Conservation (phyloP, 805 yeast species). For the Metschnikowia kofuensis region DNA sequence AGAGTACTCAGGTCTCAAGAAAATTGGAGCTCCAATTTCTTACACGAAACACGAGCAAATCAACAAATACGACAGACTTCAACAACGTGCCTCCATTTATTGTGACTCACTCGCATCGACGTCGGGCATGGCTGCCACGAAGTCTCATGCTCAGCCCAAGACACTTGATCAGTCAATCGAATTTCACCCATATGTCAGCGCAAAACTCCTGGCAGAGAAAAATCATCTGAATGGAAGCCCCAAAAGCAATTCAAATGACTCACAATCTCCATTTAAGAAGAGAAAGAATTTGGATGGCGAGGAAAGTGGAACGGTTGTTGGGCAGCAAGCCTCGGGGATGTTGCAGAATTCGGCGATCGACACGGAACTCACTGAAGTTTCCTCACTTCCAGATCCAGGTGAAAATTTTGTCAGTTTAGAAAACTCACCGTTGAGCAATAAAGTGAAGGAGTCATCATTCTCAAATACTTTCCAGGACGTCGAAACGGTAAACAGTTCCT, state of each 20-base stretch:
- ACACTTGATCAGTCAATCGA: background rate
- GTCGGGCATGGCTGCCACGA: conserved; percentile 2
- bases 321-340: background rate
- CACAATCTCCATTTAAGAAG: no score
- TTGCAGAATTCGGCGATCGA: background rate
- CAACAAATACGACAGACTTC: conserved; percentile 11
- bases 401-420: background rate
- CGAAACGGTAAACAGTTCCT: background rate
- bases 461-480: no score
- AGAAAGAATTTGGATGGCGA: background rate
- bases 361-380: background rate
- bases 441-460: background rate
- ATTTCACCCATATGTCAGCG: background rate
- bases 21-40: conserved; percentile 21
- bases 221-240: no score
- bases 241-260: no score
- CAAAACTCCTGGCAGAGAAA: background rate
- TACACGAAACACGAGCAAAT: conserved; percentile 19
- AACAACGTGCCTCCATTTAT: conserved; percentile 16
- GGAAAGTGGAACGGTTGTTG: background rate
- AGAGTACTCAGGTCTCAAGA: conserved; percentile 36
- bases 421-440: background rate
- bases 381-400: background rate
- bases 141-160: background rate
- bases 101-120: conserved; percentile 13